Evolutionary conservation across 371 early-diverging fungal species (phyloP), one percentile per base, ranked within the genome.

Genomic region (Entomophthora muscae): DNA sequence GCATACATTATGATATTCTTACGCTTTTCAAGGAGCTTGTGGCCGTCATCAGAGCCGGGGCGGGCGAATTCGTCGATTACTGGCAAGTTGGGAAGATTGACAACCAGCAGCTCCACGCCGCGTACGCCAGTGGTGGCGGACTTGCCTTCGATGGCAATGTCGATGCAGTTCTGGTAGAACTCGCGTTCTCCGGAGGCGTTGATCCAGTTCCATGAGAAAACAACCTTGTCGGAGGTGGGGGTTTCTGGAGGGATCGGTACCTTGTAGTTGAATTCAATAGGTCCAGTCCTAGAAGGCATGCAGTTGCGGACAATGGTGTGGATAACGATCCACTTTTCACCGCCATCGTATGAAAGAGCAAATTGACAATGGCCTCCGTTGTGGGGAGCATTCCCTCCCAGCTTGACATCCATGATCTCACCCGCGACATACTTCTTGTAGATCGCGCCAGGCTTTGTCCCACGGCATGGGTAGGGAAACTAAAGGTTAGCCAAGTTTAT

Each of bases 111-210:
- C 52, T 64, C 30, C 24, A 52, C 52, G 7, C 65, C 65, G n/a
- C 53, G 57, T 5, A 57, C 2, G 7, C 32, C 52, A 0, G 62
- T 62, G 10, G 3, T 27, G 5, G 59, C 27, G 2, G 30, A 3
- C n/a, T 62, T 57, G 7, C 61, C 57, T 7, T 52, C 28, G 54
- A 86, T 76, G 30, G 68, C 71, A 56, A 85, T 72, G 58, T 86
- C 86, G 12, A 79, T 79, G 67, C 87, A 86, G 66, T 80, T 77
- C 78, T 78, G 79, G 71, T 87, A 87, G 61, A 71, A 85, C 69
- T 84, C 86, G 26, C 75, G 75, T 66, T 78, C 75, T 1, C 79
- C 81, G 3, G 69, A 66, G 13, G 78, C 79, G 68, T 82, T 81
- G 31, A 80, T 76, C 83, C 84, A 86, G 0, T 74, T 66, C 86